Conservation (phyloP, 176 grass and related monocot species). For the Aegilops longissima region DNA sequence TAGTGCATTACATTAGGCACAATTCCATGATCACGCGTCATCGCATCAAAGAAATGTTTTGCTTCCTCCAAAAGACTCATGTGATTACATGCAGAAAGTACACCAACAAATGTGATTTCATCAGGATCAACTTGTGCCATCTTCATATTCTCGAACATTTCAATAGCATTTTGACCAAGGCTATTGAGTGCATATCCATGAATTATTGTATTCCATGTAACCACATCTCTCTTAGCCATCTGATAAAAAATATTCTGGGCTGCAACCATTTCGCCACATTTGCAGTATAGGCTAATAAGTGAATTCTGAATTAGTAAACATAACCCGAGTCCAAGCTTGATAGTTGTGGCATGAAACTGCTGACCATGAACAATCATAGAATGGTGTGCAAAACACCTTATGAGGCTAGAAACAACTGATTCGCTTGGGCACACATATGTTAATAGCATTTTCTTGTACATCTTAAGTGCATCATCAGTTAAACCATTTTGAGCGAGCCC, state of each 20-base stretch:
- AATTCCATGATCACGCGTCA: constrained; percentile 47
- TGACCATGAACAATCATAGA: constrained; percentile 53
- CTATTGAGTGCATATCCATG: constrained; percentile 65
- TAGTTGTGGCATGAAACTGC: constrained; percentile 46
- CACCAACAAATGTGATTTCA: constrained; percentile 58
- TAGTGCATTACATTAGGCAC: constrained; percentile 60
- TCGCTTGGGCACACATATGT: constrained; percentile 47
- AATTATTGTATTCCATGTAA: constrained; percentile 79
- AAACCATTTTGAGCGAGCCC: constrained; percentile 59
- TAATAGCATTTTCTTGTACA: constrained; percentile 59
- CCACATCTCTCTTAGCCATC: constrained; percentile 55
- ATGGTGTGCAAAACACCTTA: constrained; percentile 50
- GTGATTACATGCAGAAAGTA: constrained; percentile 66
- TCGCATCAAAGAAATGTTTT: constrained; percentile 46
- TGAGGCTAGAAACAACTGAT: constrained; percentile 53
- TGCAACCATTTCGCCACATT: constrained; percentile 52
- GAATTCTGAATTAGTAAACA: constrained; percentile 58
- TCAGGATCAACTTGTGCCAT: constrained; percentile 47
- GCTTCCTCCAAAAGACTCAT: constrained; percentile 64
- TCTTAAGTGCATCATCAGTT: constrained; percentile 36
- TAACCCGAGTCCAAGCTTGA: constrained; percentile 52
- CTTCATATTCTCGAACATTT: constrained; percentile 55
- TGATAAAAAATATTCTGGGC: constrained; percentile 42
- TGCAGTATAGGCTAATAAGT: constrained; percentile 67
- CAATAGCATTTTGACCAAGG: constrained; percentile 46